Evolutionary conservation across 2,329 filamentous ascomycete species (phyloP).

Genomic region (Lasiodiplodia citricola): DNA sequence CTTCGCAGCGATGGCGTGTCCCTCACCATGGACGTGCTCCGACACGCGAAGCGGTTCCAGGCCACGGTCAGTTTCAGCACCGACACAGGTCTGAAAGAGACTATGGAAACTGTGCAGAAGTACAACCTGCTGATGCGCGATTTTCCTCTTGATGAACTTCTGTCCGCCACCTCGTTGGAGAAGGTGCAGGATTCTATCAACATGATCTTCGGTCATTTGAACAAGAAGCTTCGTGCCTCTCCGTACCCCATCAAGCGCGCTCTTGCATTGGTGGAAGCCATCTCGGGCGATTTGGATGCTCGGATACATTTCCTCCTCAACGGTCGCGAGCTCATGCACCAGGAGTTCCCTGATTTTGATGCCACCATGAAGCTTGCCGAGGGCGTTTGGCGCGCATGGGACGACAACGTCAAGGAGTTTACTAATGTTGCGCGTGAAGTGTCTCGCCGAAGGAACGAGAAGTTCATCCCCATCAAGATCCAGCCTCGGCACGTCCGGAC

Average conservation of each 20-base stretch:
- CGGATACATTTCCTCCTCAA: slow-evolving; percentile 85
- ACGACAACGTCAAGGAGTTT: slow-evolving; percentile 96
- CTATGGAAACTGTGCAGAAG: slow-evolving; percentile 94
- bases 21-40: slow-evolving; percentile 91
- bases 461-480: slow-evolving; percentile 99
- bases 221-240: slow-evolving; percentile 96
- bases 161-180: slow-evolving; percentile 85
- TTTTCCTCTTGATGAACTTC: slow-evolving; percentile 91
- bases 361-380: slow-evolving; percentile 82
- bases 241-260: slow-evolving; percentile 93
- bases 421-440: slow-evolving; percentile 97
- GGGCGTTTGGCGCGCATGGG: slow-evolving; percentile 89
- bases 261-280: slow-evolving; percentile 92
- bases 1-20: slow-evolving; percentile 86
- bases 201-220: slow-evolving; percentile 91
- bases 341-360: slow-evolving; percentile 90
- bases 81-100: slow-evolving; percentile 94
- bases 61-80: slow-evolving; percentile 96
- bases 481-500: slow-evolving; percentile 84
- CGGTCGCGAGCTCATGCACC: slow-evolving; percentile 85
- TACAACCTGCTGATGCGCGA: slow-evolving; percentile 99
- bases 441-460: slow-evolving; percentile 89
- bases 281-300: slow-evolving; percentile 89
- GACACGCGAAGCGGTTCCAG: slow-evolving; percentile 97
- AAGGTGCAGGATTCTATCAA: slow-evolving; percentile 89